A percentile compares a stretch with the other conserved stretches of the same genome.
These are phyloP conservation scores for Candida montana DNA, from an alignment of 805 yeast species.

Conservation along the genomic window DNA sequence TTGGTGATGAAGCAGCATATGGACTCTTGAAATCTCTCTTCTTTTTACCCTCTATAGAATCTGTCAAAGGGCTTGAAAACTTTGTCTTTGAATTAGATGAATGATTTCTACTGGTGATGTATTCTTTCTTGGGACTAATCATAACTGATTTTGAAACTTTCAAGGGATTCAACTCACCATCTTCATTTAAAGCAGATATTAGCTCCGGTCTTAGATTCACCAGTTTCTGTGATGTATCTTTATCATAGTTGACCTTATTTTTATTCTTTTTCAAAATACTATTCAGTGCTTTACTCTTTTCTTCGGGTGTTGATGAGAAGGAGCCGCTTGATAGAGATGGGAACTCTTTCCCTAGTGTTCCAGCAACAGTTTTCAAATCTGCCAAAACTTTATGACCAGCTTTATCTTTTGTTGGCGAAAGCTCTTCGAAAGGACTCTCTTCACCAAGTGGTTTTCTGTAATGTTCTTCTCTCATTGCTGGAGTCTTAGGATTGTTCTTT, in stretches of 20 bases:
- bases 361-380: not conserved
- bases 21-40: constrained; percentile 16
- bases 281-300: constrained; percentile 9
- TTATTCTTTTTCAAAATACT: constrained; percentile 22
- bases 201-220: constrained; percentile 20
- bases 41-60: constrained; percentile 18
- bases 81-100: constrained; percentile 8
- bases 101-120: constrained; percentile 7
- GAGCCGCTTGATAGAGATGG: not conserved
- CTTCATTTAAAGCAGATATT: constrained; percentile 16
- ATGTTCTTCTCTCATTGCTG: constrained; percentile 16
- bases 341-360: not conserved
- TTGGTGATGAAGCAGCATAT: constrained; percentile 14
- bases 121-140: constrained; percentile 31
- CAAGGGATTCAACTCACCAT: constrained; percentile 28
- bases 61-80: constrained; percentile 22
- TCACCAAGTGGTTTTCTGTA: not conserved
- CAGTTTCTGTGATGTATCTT: constrained; percentile 16
- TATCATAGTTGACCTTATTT: constrained; percentile 15
- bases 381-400: not conserved
- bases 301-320: not conserved
- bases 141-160: constrained; percentile 29
- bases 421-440: constrained; percentile 11
- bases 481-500: constrained; percentile 24
- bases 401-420: constrained; percentile 6